phyloP scores from a whole-genome alignment of 192 early-diverging fungal species.

The Phycomyces nitens region DNA sequence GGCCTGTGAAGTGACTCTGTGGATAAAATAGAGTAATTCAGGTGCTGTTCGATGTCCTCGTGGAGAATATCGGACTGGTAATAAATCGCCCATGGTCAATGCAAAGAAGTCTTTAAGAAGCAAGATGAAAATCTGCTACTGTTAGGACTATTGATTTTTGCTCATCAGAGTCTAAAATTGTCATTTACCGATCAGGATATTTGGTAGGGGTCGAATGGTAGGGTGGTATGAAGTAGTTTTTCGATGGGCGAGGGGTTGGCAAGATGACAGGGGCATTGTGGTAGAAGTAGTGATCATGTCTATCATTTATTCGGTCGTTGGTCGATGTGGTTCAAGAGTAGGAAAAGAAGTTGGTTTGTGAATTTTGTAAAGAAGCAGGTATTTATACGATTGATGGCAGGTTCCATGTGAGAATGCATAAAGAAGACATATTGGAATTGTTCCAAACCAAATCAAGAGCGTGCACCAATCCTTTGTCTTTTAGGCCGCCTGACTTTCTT shows the following conservation, averaged over 20 bases:
- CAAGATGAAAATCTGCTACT: not conserved
- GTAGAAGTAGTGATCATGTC: too few species aligned
- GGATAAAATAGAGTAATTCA: constrained; percentile 36
- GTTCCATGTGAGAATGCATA: constrained; percentile 2
- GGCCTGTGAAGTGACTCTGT: constrained; percentile 29
- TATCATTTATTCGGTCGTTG: too few species aligned
- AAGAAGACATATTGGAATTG: not conserved
- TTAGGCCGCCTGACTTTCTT: constrained; percentile 2
- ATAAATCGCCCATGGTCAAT: constrained; percentile 25
- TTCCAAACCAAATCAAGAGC: not conserved
- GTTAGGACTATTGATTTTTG: too few species aligned
- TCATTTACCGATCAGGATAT: not conserved
- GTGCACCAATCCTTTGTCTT: not conserved
- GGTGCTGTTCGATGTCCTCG: constrained; percentile 24
- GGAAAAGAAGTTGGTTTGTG: too few species aligned
- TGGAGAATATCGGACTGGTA: constrained; percentile 15
- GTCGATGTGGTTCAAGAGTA: too few species aligned
- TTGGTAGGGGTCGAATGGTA: not conserved
- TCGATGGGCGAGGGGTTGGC: not conserved
- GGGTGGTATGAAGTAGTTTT: not conserved
- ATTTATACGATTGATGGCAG: not conserved
- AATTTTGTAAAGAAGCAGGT: not conserved
- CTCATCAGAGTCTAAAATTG: too few species aligned
- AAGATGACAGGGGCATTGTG: not conserved
- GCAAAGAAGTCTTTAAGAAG: constrained; percentile 21